Base-by-base conservation (phyloP, 805 yeast species). In the Candida sanyiensis region DNA sequence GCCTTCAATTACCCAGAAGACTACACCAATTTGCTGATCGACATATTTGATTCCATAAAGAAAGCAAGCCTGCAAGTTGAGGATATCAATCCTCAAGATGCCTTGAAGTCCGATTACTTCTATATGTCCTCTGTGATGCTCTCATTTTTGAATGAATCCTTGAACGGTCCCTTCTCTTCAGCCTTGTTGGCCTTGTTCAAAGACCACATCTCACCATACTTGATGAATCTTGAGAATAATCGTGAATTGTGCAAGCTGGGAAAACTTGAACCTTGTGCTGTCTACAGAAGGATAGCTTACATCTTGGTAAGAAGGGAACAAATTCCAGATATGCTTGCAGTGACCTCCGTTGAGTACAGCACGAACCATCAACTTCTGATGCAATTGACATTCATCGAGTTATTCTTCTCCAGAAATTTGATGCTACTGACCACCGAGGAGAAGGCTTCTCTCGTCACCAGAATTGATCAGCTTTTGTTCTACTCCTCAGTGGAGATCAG, bases 171-270 rank as follows among this genome's bases (percentile, higher is more conserved):
- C 2, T 67, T 70, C 30, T 75, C 81, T 1, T 54, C 67, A 0
- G 62, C 76, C 7, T 57, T 83, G 28, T 70, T 75, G 31, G 76
- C 76, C 3, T 70, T 73, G 39, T 59, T 82, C 27, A 56, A 65
- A 8, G 58, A 64, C 3, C 63, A 73, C 37, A 68, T 88, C 21
- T 59, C 86, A 1, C 95, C 96, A 20, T 79, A 84, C 45, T 62
- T 87, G 40, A 64, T 85, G 51, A 65, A 71, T 13, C 61, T 87
- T 33, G 74, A 78, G 37, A 72, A 69, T 32, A 72, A 83, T 66
- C 78, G 85, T 43, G 97, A 90, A 45, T 85, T 85, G 11, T 83
- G 94, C 48, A 85, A 83, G 47, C 59, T 83, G 40, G 80, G 81
- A 0, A 71, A 70, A 23, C 59, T 83, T 9, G 68, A 69, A 28